Conservation (phyloP, 768 basidiomycete species). For the Xanthoconium stramineum region DNA sequence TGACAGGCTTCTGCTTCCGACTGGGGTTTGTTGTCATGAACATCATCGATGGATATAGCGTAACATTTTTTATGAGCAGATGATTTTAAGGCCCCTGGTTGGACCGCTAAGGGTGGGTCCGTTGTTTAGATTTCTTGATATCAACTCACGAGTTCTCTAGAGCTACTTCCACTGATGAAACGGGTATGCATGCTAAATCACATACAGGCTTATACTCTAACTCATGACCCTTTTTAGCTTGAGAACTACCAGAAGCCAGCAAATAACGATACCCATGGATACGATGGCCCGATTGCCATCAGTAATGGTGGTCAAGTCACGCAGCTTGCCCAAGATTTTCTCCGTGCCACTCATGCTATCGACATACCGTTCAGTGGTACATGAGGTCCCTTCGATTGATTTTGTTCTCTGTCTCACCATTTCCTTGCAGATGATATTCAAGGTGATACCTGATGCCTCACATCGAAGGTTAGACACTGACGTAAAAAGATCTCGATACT, state of each 20-base stretch:
- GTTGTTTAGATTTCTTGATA: background rate
- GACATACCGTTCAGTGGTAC: slow-evolving; percentile 65
- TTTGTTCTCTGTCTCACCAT: too few relatives aligned
- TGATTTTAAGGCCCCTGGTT: slow-evolving; percentile 70
- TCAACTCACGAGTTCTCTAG: slow-evolving; percentile 29
- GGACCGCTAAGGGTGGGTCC: slow-evolving; percentile 56
- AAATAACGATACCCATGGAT: slow-evolving; percentile 67
- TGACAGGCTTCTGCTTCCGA: slow-evolving; percentile 64
- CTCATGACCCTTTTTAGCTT: slow-evolving; percentile 35
- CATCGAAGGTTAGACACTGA: background rate
- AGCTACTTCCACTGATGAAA: slow-evolving; percentile 71
- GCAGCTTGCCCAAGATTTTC: slow-evolving; percentile 65
- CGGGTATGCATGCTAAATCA: slow-evolving; percentile 34
- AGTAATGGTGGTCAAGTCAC: slow-evolving; percentile 66
- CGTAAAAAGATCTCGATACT: slow-evolving; percentile 47
- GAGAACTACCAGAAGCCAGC: slow-evolving; percentile 76
- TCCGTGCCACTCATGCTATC: slow-evolving; percentile 57
- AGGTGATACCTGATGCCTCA: background rate
- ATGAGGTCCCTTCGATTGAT: slow-evolving; percentile 6
- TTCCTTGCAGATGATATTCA: too few relatives aligned
- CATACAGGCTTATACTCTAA: background rate
- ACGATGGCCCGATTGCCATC: slow-evolving; percentile 72
- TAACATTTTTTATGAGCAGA: slow-evolving; percentile 35
- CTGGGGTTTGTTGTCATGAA: slow-evolving; percentile 47
- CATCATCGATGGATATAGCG: background rate